phyloP scores from a whole-genome alignment of 495 filamentous ascomycete genomes.

The Melanomma pulvis-pyrius region DNA sequence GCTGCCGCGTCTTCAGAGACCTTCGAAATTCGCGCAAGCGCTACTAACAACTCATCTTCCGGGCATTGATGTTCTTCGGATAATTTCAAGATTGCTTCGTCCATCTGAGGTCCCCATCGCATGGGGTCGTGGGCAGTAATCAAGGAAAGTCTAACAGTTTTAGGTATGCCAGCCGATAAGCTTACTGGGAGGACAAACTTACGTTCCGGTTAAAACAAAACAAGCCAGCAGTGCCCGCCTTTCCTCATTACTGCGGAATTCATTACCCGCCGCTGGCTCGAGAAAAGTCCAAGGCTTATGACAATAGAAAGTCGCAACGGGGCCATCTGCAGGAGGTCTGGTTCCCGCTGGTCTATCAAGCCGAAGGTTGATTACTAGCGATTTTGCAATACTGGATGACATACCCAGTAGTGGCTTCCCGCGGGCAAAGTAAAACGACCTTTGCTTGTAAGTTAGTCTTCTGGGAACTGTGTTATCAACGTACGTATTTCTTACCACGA shows the following conservation, averaged over 20 bases:
- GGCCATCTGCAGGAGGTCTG: background rate
- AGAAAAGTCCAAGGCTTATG: slow-evolving; percentile 4
- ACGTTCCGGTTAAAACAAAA: slow-evolving; percentile 7
- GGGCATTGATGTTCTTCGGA: background rate
- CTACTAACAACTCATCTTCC: slow-evolving; percentile 8
- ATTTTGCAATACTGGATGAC: background rate
- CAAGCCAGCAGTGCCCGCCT: slow-evolving; percentile 6
- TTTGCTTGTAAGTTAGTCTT: background rate
- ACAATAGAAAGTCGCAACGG: background rate
- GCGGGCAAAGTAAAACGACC: slow-evolving; percentile 9
- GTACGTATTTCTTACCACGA: slow-evolving; percentile 6
- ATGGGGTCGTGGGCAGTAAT: background rate
- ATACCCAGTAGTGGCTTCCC: slow-evolving; percentile 7
- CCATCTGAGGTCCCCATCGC: slow-evolving; percentile 8
- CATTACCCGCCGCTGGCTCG: background rate
- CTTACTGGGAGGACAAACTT: background rate
- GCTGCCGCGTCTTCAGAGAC: slow-evolving; percentile 5
- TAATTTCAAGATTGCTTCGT: slow-evolving; percentile 5
- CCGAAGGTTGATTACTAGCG: background rate
- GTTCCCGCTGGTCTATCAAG: background rate
- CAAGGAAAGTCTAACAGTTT: background rate
- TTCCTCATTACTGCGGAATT: background rate
- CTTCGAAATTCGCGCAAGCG: slow-evolving; percentile 1
- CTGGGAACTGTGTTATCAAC: background rate
- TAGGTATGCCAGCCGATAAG: background rate